Evolutionary conservation across 2,329 filamentous ascomycete species (phyloP).

Genomic region (Colletotrichum navitas): DNA sequence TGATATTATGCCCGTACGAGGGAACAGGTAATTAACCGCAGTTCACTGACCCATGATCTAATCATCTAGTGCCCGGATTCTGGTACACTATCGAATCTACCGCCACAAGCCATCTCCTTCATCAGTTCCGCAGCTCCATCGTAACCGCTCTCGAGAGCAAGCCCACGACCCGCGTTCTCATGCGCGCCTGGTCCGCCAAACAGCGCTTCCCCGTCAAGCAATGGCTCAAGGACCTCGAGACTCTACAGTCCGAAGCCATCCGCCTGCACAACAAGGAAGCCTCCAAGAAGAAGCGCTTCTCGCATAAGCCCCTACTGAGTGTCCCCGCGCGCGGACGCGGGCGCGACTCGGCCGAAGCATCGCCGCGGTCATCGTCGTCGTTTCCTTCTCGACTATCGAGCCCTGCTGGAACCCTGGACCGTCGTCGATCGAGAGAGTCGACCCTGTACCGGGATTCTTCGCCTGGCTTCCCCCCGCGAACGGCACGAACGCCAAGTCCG

Average conservation of each 20-base stretch:
- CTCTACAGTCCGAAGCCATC: conserved; percentile 72
- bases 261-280: conserved; percentile 48
- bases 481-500: background rate
- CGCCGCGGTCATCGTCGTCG: background rate
- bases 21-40: background rate
- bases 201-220: conserved; percentile 76
- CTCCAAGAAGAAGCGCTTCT: conserved; percentile 15
- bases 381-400: background rate
- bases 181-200: conserved; percentile 74
- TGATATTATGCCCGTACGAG: background rate
- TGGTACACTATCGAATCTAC: conserved; percentile 78
- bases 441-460: background rate
- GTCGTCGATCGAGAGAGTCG: background rate
- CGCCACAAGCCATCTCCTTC: conserved; percentile 66
- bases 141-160: conserved; percentile 69
- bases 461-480: background rate
- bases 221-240: conserved; percentile 75
- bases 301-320: background rate
- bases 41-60: conserved; percentile 49
- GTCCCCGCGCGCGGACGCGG: background rate
- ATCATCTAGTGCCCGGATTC: conserved; percentile 71
- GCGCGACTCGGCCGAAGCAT: background rate
- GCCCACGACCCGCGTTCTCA: conserved; percentile 67
- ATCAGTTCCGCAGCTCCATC: conserved; percentile 75
- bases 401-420: background rate